Evolutionary conservation across 257 asterid genomes (phyloP).

Genomic region (Verbena officinalis): DNA sequence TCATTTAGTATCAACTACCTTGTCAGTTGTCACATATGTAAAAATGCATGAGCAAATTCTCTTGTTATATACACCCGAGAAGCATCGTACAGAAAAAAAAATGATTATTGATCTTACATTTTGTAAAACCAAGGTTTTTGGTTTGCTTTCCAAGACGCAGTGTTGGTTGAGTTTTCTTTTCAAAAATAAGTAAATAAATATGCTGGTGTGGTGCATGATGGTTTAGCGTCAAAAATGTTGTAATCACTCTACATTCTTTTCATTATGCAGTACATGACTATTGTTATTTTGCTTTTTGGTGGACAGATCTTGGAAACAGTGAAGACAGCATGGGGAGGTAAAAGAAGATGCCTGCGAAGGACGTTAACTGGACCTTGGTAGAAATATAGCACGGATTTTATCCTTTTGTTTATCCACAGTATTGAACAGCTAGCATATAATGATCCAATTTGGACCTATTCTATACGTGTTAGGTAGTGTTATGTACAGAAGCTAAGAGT

Average conservation of each 20-base stretch:
- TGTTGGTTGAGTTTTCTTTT: background rate
- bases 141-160: background rate
- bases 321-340: slow-evolving; percentile 55
- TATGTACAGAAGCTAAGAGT: slow-evolving; percentile 40
- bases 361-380: slow-evolving; percentile 91
- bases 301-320: slow-evolving; percentile 56
- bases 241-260: background rate
- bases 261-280: background rate
- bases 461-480: slow-evolving; percentile 15
- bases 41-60: slow-evolving; percentile 7
- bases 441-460: slow-evolving; percentile 31
- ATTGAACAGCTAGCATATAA: slow-evolving; percentile 20
- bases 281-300: background rate
- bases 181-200: background rate
- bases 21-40: background rate
- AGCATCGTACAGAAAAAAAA: background rate
- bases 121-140: background rate
- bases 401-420: slow-evolving; percentile 29
- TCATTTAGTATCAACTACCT: background rate
- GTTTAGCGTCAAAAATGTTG: background rate
- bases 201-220: background rate
- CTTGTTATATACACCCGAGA: background rate
- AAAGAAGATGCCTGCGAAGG: slow-evolving; percentile 69
- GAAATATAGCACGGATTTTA: slow-evolving; percentile 26
- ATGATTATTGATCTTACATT: background rate